Conservation (phyloP, 139 green algal genomes). For the Axilococcus clingmanii region DNA sequence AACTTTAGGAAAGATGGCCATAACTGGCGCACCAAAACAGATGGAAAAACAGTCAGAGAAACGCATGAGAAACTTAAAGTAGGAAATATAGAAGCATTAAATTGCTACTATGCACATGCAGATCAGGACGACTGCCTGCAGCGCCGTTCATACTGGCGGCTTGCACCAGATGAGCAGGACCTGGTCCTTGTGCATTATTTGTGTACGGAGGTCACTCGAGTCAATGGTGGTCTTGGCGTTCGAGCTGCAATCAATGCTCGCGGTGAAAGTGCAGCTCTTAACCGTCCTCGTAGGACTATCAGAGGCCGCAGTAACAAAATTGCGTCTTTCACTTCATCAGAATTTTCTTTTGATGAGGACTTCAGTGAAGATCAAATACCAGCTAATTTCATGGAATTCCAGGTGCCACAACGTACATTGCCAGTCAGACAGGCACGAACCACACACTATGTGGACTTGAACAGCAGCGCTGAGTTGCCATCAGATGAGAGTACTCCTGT, state of each 20-base stretch:
- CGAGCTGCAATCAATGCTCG: not conserved
- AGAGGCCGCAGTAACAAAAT: too few species aligned
- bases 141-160: slow-evolving; percentile 63
- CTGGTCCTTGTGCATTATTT: slow-evolving; percentile 59
- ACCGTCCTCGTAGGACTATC: not conserved
- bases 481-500: too few species aligned
- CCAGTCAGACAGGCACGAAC: too few species aligned
- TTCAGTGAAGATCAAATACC: too few species aligned
- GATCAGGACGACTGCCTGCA: slow-evolving; percentile 33
- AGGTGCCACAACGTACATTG: too few species aligned
- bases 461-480: too few species aligned
- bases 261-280: not conserved
- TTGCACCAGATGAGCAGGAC: slow-evolving; percentile 31
- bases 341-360: too few species aligned
- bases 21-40: slow-evolving; percentile 65
- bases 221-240: not conserved
- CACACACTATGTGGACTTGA: too few species aligned
- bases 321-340: too few species aligned
- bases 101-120: slow-evolving; percentile 71
- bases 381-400: too few species aligned
- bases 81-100: slow-evolving; percentile 46
- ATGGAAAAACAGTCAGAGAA: slow-evolving; percentile 63
- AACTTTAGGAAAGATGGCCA: slow-evolving; percentile 66
- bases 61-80: slow-evolving; percentile 79
- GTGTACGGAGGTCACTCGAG: slow-evolving; percentile 4